Evolutionary conservation across 176 grass and related monocot species (phyloP).

Genomic region (Pharus latifolius): DNA sequence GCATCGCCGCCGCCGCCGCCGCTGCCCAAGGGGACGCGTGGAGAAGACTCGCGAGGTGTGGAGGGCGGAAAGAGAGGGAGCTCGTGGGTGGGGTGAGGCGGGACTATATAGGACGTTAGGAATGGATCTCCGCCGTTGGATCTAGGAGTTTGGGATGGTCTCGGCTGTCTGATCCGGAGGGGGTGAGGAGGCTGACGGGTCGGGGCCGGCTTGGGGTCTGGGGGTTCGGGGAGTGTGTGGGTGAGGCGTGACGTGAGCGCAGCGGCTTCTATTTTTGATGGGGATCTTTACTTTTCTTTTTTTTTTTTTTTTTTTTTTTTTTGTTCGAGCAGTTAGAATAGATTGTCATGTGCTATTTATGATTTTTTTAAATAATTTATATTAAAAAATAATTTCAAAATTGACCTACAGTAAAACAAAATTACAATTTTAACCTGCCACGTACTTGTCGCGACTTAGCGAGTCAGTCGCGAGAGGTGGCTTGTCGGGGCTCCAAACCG

Average conservation of each 20-base stretch:
- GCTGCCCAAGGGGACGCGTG: slow-evolving; percentile 14
- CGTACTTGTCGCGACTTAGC: too few species aligned
- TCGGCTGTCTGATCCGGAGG: slow-evolving; percentile 12
- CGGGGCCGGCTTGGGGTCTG: background rate
- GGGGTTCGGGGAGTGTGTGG: background rate
- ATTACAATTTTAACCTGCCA: too few species aligned
- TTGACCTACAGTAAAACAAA: too few species aligned
- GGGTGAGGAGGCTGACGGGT: slow-evolving; percentile 1
- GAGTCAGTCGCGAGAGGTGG: too few species aligned
- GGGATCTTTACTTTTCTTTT: too few species aligned
- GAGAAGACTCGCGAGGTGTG: slow-evolving; percentile 20
- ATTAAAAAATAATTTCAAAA: too few species aligned
- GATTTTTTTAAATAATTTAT: too few species aligned
- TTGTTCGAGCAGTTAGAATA: too few species aligned
- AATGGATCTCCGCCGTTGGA: slow-evolving; percentile 22
- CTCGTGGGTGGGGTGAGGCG: slow-evolving; percentile 16
- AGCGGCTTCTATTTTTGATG: background rate
- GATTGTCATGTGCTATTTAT: too few species aligned
- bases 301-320: too few species aligned
- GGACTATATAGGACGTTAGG: background rate
- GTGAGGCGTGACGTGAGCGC: background rate
- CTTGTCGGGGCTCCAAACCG: too few species aligned
- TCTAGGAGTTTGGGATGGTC: background rate
- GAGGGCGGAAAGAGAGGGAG: slow-evolving; percentile 42
- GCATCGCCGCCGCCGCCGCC: slow-evolving; percentile 31